These are phyloP conservation scores for Corchorus olitorius DNA, from an alignment of 345 rosid species.

Conservation along the genomic window DNA sequence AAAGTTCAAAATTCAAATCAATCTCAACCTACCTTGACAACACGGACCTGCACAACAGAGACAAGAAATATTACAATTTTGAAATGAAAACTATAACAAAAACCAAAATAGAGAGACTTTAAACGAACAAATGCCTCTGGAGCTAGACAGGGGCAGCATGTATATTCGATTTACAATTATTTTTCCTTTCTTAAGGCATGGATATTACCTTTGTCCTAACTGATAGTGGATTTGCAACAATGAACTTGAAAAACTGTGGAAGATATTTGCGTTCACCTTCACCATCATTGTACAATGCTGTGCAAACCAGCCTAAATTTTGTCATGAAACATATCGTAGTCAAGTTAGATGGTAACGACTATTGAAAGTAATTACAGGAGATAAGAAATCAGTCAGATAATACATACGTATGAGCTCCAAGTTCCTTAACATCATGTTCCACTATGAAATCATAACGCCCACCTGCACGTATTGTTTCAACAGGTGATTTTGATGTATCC, in stretches of 20 bases:
- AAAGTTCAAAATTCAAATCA: conserved; percentile 12
- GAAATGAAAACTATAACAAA: background rate
- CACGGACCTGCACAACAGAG: conserved; percentile 73
- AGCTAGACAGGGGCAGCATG: background rate
- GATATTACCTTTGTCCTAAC: conserved; percentile 81
- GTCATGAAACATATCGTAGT: background rate
- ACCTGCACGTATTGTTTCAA: conserved; percentile 78
- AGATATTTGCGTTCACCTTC: conserved; percentile 92
- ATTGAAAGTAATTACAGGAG: background rate
- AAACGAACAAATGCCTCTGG: conserved; percentile 3
- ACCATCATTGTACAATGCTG: conserved; percentile 83
- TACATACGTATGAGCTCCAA: conserved; percentile 93
- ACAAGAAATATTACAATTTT: background rate
- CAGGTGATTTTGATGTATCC: conserved; percentile 87
- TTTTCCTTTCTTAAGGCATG: background rate
- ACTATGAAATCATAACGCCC: conserved; percentile 97
- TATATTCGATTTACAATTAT: background rate
- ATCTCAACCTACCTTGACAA: conserved; percentile 72
- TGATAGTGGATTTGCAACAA: conserved; percentile 88
- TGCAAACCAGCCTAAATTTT: conserved; percentile 77
- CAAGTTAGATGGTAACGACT: background rate
- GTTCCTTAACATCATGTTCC: conserved; percentile 98
- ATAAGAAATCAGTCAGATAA: background rate
- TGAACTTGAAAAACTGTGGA: conserved; percentile 95
- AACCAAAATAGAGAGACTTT: background rate